A percentile compares a stretch with the other conserved stretches of the same genome.
These are phyloP conservation scores for Penicillium subrubescens DNA, from an alignment of 495 filamentous ascomycete species.

Conservation along the genomic window DNA sequence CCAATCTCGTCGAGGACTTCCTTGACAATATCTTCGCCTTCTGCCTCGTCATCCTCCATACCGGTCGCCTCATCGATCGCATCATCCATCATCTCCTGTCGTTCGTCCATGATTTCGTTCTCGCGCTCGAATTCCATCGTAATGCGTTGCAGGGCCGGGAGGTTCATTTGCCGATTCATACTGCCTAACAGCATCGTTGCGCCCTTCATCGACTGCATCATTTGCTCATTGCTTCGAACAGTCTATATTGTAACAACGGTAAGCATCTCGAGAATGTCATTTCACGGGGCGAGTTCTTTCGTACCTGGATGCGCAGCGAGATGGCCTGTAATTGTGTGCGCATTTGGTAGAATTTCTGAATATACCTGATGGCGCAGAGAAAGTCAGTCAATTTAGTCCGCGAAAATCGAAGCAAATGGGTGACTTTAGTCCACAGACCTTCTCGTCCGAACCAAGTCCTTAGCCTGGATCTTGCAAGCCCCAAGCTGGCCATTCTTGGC, in stretches of 20 bases:
- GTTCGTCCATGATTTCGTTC: conserved; percentile 98
- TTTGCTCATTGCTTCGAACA: conserved; percentile 96
- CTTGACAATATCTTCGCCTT: conserved; percentile 94
- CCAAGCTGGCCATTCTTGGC: conserved; percentile 97
- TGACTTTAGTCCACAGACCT: conserved; percentile 50
- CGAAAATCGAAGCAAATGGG: not conserved
- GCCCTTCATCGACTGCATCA: conserved; percentile 99
- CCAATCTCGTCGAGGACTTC: conserved; percentile 97
- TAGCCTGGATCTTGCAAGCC: conserved; percentile 95
- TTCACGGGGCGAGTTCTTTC: conserved; percentile 11
- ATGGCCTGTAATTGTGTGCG: conserved; percentile 95
- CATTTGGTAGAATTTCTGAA: conserved; percentile 99
- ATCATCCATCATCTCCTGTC: conserved; percentile 99
- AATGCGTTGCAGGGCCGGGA: conserved; percentile 91
- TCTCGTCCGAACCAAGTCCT: conserved; percentile 91
- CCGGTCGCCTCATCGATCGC: conserved; percentile 98
- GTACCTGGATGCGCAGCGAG: conserved; percentile 88
- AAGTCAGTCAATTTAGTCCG: conserved; percentile 2
- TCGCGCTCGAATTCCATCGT: conserved; percentile 99
- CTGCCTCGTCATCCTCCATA: conserved; percentile 83
- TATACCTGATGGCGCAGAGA: conserved; percentile 60
- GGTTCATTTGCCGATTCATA: conserved; percentile 98
- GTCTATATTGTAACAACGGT: conserved; percentile 56
- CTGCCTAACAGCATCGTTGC: conserved; percentile 87
- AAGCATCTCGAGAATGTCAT: conserved; percentile 1